phyloP scores from a whole-genome alignment of 2,329 filamentous ascomycete genomes.

The Pezicula carpinea region DNA sequence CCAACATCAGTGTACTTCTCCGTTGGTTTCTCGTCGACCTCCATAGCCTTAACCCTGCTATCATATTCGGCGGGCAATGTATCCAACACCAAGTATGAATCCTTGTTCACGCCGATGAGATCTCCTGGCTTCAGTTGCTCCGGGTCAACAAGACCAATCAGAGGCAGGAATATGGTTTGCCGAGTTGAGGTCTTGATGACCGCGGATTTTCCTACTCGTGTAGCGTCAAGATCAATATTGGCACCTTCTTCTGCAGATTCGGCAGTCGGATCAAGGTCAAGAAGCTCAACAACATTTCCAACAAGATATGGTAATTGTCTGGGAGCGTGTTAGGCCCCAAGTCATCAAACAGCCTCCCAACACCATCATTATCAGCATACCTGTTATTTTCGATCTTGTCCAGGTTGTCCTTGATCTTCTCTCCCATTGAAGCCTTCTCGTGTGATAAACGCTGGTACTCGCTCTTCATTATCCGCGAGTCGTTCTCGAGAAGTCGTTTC shows the following conservation, averaged over 20 bases:
- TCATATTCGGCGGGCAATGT: conserved; percentile 97
- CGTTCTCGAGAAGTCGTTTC: conserved; percentile 90
- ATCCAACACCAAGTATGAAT: conserved; percentile 95
- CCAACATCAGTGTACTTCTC: conserved; percentile 99
- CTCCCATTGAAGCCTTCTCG: conserved; percentile 91
- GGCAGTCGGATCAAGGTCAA: conserved; percentile 92
- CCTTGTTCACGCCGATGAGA: conserved; percentile 97
- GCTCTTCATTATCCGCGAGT: conserved; percentile 97
- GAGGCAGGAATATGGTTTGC: conserved; percentile 95
- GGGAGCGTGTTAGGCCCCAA: conserved; percentile 13
- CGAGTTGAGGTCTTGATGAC: conserved; percentile 99
- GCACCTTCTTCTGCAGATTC: conserved; percentile 97
- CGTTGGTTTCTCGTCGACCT: conserved; percentile 98
- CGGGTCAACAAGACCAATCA: conserved; percentile 95
- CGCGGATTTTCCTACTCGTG: conserved; percentile 92
- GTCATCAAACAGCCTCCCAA: background rate
- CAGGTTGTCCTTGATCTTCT: conserved; percentile 98
- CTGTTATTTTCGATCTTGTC: conserved; percentile 99
- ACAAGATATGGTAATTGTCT: conserved; percentile 98
- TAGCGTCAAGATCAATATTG: conserved; percentile 97
- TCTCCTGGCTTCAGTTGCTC: conserved; percentile 93
- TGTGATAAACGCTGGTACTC: conserved; percentile 91
- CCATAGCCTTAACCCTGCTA: conserved; percentile 98
- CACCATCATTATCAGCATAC: conserved; percentile 43
- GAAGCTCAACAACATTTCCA: conserved; percentile 94